Percentiles rank a stretch among this genome's conserved stretches.
Conservation (phyloP, 129 eudicot species). For the Rutidosis leptorrhynchoides region DNA sequence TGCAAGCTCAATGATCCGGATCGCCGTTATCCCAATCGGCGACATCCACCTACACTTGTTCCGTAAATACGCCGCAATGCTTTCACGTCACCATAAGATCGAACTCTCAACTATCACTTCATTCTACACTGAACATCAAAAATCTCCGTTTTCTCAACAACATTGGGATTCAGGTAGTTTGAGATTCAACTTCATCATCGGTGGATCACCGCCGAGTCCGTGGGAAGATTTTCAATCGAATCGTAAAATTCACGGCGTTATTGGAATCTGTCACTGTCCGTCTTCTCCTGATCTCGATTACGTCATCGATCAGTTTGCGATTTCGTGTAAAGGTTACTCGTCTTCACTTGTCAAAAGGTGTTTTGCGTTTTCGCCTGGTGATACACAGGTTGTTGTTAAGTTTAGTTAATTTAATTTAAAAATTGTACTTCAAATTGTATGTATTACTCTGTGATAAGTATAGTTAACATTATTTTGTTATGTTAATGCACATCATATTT, state of each 20-base stretch:
- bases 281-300: constrained; percentile 68
- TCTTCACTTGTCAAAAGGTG: constrained; percentile 78
- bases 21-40: constrained; percentile 83
- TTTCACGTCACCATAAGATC: constrained; percentile 60
- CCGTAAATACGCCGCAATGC: constrained; percentile 77
- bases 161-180: constrained; percentile 88
- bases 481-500: constrained; percentile 2
- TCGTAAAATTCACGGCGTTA: constrained; percentile 69
- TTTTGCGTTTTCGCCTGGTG: constrained; percentile 85
- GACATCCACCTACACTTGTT: constrained; percentile 52
- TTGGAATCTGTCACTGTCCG: constrained; percentile 84
- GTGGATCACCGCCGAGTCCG: constrained; percentile 77
- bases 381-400: constrained; percentile 53
- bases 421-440: background rate
- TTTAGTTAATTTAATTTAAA: no score
- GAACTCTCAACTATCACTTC: constrained; percentile 72
- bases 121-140: constrained; percentile 91
- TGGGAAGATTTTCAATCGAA: constrained; percentile 98
- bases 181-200: constrained; percentile 72
- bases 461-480: background rate
- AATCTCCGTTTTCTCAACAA: constrained; percentile 75
- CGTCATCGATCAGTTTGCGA: constrained; percentile 41
- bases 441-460: background rate
- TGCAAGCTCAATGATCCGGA: constrained; percentile 74
- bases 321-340: constrained; percentile 52